These are phyloP conservation scores for Venturia nashicola DNA, from an alignment of 2,329 filamentous ascomycete species.

Conservation along the genomic window DNA sequence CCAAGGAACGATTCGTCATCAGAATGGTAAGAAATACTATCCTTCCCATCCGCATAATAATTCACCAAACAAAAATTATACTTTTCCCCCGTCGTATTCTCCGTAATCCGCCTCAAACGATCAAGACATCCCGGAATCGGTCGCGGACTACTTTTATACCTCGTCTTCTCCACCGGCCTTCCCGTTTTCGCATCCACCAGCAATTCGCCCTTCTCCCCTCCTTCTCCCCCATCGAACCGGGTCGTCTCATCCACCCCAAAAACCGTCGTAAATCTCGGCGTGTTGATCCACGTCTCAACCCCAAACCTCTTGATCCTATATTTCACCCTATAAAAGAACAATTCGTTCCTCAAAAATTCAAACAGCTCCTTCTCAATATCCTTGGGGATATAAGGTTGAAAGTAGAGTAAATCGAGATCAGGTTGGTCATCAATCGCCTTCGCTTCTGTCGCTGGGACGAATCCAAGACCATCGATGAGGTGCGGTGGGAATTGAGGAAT, in stretches of 20 bases:
- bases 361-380: constrained; percentile 49
- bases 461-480: constrained; percentile 30
- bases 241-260: constrained; percentile 54
- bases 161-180: constrained; percentile 27
- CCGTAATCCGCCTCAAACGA: constrained; percentile 47
- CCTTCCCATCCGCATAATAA: constrained; percentile 65
- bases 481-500: constrained; percentile 35
- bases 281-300: constrained; percentile 49
- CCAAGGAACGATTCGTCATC: constrained; percentile 73
- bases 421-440: constrained; percentile 51
- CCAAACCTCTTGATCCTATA: constrained; percentile 59
- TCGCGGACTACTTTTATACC: constrained; percentile 50
- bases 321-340: constrained; percentile 65
- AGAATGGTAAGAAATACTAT: constrained; percentile 69
- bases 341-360: constrained; percentile 54
- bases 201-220: constrained; percentile 14
- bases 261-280: constrained; percentile 48
- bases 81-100: constrained; percentile 50
- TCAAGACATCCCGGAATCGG: constrained; percentile 62
- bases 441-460: constrained; percentile 28
- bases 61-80: constrained; percentile 78
- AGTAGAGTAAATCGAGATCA: constrained; percentile 63
- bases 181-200: constrained; percentile 32
- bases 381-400: constrained; percentile 56
- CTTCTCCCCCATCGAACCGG: constrained; percentile 32